These are phyloP conservation scores for Penicillium odoratum DNA, from an alignment of 495 filamentous ascomycete genomes.

Conservation along the genomic window DNA sequence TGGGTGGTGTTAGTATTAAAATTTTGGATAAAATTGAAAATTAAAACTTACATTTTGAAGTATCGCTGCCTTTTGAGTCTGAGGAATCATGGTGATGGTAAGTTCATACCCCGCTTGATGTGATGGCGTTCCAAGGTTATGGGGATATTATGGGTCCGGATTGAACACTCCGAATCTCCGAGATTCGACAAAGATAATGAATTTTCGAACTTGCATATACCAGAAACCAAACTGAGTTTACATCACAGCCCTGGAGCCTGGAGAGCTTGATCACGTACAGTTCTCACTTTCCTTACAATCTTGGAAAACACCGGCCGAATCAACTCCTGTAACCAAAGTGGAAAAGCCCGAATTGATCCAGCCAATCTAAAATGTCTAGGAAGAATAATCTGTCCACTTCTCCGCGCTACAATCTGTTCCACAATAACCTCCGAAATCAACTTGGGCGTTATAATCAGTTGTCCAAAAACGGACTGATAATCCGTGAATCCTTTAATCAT, in stretches of 20 bases:
- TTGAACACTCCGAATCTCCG: too few species aligned
- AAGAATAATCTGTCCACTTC: conserved; percentile 44
- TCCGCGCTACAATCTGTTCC: conserved; percentile 50
- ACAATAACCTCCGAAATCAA: conserved; percentile 59
- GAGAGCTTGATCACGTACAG: background rate
- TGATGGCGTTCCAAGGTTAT: too few species aligned
- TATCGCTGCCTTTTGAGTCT: background rate
- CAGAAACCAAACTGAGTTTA: too few species aligned
- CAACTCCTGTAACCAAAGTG: conserved; percentile 19
- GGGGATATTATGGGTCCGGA: too few species aligned
- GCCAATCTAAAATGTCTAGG: background rate
- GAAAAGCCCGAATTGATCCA: conserved; percentile 7
- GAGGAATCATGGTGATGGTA: background rate
- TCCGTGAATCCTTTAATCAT: conserved; percentile 56
- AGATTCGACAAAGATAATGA: too few species aligned
- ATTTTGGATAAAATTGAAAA: background rate
- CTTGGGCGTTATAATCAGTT: conserved; percentile 52
- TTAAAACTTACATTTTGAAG: background rate
- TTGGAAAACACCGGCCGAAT: conserved; percentile 15
- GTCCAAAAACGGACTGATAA: conserved; percentile 47
- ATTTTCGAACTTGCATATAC: too few species aligned
- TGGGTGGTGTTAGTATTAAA: background rate
- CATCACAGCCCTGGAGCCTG: too few species aligned
- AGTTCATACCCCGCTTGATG: too few species aligned
- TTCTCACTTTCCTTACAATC: conserved; percentile 2